Evolutionary conservation across 2,329 filamentous ascomycete species (phyloP).

Genomic region (Xylariaceae sp.): DNA sequence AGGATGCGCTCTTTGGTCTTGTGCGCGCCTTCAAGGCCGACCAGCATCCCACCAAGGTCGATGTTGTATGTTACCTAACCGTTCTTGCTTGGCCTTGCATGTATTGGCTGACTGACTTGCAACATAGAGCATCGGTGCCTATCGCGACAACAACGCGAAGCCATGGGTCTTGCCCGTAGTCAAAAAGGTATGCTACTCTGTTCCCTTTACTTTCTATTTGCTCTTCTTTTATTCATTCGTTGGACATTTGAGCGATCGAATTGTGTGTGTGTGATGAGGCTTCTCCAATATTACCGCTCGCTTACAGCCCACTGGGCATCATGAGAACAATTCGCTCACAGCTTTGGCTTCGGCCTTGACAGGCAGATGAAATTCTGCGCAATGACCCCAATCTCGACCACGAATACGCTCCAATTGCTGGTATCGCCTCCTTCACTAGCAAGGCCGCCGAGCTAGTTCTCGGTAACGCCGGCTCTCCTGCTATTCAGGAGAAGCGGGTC

Average conservation of each 20-base stretch:
- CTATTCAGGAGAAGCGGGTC: constrained; percentile 76
- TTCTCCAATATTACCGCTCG: background rate
- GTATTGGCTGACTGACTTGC: background rate
- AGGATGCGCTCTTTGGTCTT: constrained; percentile 91
- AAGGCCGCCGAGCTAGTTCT: constrained; percentile 90
- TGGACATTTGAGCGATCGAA: background rate
- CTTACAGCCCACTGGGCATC: background rate
- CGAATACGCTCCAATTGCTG: constrained; percentile 96
- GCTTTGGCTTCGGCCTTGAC: constrained; percentile 14
- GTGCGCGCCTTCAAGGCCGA: constrained; percentile 86
- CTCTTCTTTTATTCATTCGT: background rate
- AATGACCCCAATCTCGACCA: constrained; percentile 90
- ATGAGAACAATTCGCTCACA: constrained; percentile 22
- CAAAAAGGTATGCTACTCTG: constrained; percentile 67
- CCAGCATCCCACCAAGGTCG: constrained; percentile 73
- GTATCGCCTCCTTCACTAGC: constrained; percentile 76
- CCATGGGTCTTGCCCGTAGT: constrained; percentile 96
- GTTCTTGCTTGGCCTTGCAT: background rate
- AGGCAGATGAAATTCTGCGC: constrained; percentile 89
- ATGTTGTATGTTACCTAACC: constrained; percentile 60
- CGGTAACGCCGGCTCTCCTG: constrained; percentile 67
- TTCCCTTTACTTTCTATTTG: background rate
- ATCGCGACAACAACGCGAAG: constrained; percentile 91
- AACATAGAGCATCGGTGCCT: constrained; percentile 71
- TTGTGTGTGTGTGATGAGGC: background rate